Evolutionary conservation across 441 rosid species (phyloP), one percentile per base, ranked within the genome.

Genomic region (Geranium incanum): DNA sequence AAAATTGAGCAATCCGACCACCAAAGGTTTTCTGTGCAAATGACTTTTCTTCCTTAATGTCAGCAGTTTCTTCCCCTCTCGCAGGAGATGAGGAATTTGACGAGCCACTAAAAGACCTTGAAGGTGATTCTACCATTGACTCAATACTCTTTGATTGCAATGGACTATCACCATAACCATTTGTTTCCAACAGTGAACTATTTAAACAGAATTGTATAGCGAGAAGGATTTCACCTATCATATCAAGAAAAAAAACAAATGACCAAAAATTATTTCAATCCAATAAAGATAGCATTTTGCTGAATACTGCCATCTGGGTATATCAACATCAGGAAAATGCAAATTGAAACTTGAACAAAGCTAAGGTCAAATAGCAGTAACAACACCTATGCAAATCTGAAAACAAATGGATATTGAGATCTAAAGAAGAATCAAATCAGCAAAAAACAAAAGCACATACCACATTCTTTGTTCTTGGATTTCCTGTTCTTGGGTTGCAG

Each of bases 171-270:
- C 68, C 80, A 38, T 9, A 33, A 66, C 69, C 68, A 39, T 64
- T 77, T 66, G 67, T 71, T 64, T 93, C 91, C 45, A 80, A 39
- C 71, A 71, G 76, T 9, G 84, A 72, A 78, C 73, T 81, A 75
- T 83, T 87, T 71, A 80, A 89, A 36, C 90, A 86, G 69, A 94
- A 88, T 76, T 80, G 76, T 76, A 92, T 80, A 68, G 78, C 75
- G 6, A 94, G 43, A 71, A 86, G 97, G 82, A 94, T 88, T 71
- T 92, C 99, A 83, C 99, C 99, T 94, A 80, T 33, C 21, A 55
- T 36, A 33, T 62, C 6, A 69, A 76, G n/a, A n/a, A 33, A 37
- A 48, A 48, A 63, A 28, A 19, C 8, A 68, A 73, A 70, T 33
- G 66, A 13, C 50, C 50, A 43, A 43, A 43, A 43, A 9, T 43